Evolutionary conservation across 2,329 filamentous ascomycete genomes (phyloP), one percentile per base, ranked within the genome.

Genomic region (Alternaria burnsii): DNA sequence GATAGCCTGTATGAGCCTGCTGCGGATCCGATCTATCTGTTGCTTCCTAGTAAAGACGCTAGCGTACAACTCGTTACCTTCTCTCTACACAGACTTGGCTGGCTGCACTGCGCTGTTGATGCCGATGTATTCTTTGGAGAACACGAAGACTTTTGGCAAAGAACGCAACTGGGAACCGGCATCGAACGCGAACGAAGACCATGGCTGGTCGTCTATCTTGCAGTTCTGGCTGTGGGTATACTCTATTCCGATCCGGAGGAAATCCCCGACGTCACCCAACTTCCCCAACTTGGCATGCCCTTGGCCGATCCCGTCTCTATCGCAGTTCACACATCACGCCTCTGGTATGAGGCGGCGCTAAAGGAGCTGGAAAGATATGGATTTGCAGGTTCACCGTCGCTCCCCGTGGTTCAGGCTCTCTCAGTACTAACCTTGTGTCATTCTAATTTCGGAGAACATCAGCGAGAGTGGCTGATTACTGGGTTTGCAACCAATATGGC

Each of bases 401-500:
- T 62, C 12, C 42, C 24, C 5, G 42, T 51, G 11, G 61, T 63
- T 18, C 61, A 63, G 16, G 58, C 58, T 12, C 50, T 63, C 14
- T 46, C 58, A 2, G 61, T 63, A 7, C 53, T 63, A 10, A 55
- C 50, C 2, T 40, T 63, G 18, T 63, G 61, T 28, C 61, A 63
- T 18, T 61, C 53, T 12, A 63, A 63, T 28, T 63, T 63, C 51
- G 61, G 58, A n/a, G 61, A 63, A 24, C 58, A 61, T 32, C 58
- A 58, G 40, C 50, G 61, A 63, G 42, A 63, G 42, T 63, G 58
- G 58, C 61, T 63, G n/a, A 54, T 63, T 36, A 61, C 61, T 24
- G 54, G 58, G 3, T 61, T 58, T 32, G 54, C 58, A 3, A 61
- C 58, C 16, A 63, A 58, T 40, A 55, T 58, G 61, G 61, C 61